Evolutionary conservation across 1,284 basidiomycete species (phyloP), one percentile per base, ranked within the genome.

Genomic region (Xanthoconium separans): DNA sequence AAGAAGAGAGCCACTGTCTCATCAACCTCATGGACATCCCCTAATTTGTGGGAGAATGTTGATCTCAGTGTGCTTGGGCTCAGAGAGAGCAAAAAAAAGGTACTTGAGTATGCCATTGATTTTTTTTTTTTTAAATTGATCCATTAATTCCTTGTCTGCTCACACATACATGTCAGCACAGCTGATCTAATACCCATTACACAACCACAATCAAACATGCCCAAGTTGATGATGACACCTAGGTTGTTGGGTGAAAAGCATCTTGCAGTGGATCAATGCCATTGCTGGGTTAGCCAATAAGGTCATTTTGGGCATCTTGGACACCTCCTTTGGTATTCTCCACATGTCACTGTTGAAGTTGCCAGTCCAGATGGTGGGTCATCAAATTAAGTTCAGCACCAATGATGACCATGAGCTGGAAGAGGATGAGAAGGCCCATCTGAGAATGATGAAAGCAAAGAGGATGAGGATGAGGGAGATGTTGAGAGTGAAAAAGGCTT

Each of bases 1-100:
- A 86, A 5, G 93, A 97, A 65, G 90, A 92, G 60, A 86, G 84
- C 50, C 98, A 95, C 68, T 97, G 94, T 59, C 79, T 96, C 30
- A 91, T 97, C 68, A 98, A 97, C 70, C 77, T 96, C 31, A 86
- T 95, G 74, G 95, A 95, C 7, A 93, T 95, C 1, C 90, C 92
- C 3, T 93, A 96, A 65, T 98, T 97, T 69, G 75, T 98, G 40
- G 22, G 92, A 95, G 73, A 91, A 93, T 63, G 93, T 97, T 24
- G 92, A 95, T 70, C 76, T 95, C 49, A 84, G 80, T 10, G 89
- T 85, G 8, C 75, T 98, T 12, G 93, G 94, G 0, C 74, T 97
- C 10, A 83, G 83, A 6, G 84, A 86, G 24, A 79, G 79, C 13
- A 81, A 81, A 58, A 80, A 79, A 57, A 81, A 78, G 50, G 78